Base-by-base conservation (phyloP, 2,329 filamentous ascomycete species). In the Aspergillus sp. region DNA sequence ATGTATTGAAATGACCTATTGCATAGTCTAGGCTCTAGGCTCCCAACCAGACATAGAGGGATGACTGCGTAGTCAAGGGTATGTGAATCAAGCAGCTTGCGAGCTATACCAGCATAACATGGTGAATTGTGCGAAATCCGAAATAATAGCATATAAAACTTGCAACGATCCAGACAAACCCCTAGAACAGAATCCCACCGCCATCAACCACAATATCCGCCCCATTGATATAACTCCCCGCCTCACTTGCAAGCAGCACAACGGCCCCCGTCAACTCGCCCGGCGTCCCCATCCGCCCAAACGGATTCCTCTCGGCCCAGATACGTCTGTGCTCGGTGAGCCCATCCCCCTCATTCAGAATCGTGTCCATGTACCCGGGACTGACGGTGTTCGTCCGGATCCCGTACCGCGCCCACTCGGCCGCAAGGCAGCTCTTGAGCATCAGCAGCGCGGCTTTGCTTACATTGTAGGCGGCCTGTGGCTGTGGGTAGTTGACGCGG, bases 291-390 rank as follows among this genome's bases (percentile, higher is more conserved):
- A 91, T 90, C 41, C 89, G 77, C 0, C 88, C 86, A 75, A 84
- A 82, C 0, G 89, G 88, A 69, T 88, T 87, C 61, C 86, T 76
- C 41, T 76, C 77, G 25, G 80, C 79, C 89, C 88, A 91, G 1
- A 82, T 79, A 41, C 76, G 77, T 61, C 84, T 79, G 46, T 82
- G 83, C 30, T 80, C 79, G 8, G 80, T 81, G 51, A 91, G 71
- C 1, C 84, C 85, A 3, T 83, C 81, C 0, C 88, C 88, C 65
- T 87, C 87, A 68, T 92, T 92, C 52, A 92, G 76, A 8, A 91
- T 84, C 2, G 89, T 91, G 70, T 91, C 89, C 86, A 92, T 91
- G 68, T 93, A 92, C 1, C 90, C 90, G 0, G 90, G 90, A 34
- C 83, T 87, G 49, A 93, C 82, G 17, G 81, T 85, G 67, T 93